A percentile compares a stretch with the other conserved stretches of the same genome.
Evolutionary conservation across 768 basidiomycete species (phyloP).

Genomic region (Kwoniella sp.): DNA sequence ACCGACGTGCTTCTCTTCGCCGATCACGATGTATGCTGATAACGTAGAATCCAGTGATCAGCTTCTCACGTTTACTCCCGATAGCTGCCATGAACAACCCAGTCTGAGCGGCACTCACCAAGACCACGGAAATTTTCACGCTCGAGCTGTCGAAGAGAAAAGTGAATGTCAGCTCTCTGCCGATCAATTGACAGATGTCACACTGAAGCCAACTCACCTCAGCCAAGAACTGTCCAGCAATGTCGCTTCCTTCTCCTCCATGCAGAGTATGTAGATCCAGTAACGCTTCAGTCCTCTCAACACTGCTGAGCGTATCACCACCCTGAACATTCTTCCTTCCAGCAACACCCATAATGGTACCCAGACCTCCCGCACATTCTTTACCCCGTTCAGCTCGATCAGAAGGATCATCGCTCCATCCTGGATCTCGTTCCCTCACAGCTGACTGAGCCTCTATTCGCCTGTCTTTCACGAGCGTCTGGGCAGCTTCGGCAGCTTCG

Average conservation of each 20-base stretch:
- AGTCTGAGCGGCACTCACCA: constrained; percentile 59
- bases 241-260: constrained; percentile 87
- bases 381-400: constrained; percentile 77
- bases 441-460: constrained; percentile 73
- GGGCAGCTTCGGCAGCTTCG: constrained; percentile 83
- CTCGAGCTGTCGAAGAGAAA: constrained; percentile 65
- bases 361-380: constrained; percentile 75
- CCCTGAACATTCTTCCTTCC: constrained; percentile 56
- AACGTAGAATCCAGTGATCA: constrained; percentile 11
- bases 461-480: constrained; percentile 80
- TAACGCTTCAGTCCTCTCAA: constrained; percentile 85
- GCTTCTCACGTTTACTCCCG: constrained; percentile 7
- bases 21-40: constrained; percentile 82
- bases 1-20: constrained; percentile 94
- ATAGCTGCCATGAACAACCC: not conserved
- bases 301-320: constrained; percentile 66
- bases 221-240: constrained; percentile 82
- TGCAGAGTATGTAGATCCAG: constrained; percentile 93
- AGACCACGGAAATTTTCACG: constrained; percentile 84
- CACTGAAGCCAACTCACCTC: constrained; percentile 72
- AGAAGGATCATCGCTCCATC: constrained; percentile 69
- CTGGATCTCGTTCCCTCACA: constrained; percentile 68
- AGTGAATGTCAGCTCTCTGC: not conserved
- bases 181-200: no score
- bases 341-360: constrained; percentile 85